Evolutionary conservation across 1,139 yeast genomes (phyloP), one percentile per base, ranked within the genome.

Genomic region (Debaryomycetaceae sp.): DNA sequence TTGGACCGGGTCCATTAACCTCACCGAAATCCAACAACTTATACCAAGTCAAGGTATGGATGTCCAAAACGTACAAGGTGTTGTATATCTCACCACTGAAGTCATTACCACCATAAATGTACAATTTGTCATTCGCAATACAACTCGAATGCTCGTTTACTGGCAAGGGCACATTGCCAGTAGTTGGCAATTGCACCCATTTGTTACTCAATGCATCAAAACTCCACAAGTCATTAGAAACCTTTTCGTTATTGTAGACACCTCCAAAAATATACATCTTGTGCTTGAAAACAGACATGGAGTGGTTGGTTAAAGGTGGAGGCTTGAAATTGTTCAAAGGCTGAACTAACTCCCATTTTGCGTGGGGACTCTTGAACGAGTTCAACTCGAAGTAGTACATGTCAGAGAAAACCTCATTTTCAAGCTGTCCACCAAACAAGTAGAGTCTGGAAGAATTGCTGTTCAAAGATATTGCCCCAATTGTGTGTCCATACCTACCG

Each of bases 361-460:
- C 89, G 48, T 79, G 79, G 16, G 95, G 84, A 43, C 86, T 79
- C 54, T 94, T 79, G 63, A 91, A 85, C n/a, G 91, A 81, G 36
- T 94, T 86, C 50, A 92, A 73, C 59, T 92, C 98, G 63, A 88
- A 92, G 47, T 80, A 80, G 66, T 85, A 83, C 56, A 92, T 67
- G 59, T 92, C 98, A 59, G 85, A 83, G 61, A 87, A 91, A 44
- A 84, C 87, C 43, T 79, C 80, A 55, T 87, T 89, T 57, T 92
- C 98, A 51, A 89, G 75, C 61, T 92, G 98, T 39, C 99, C 99
- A 39, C 98, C 99, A 66, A 89, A 92, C 8, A 92, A 73, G 60
- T 83, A 92, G 38, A 94, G 73, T 49, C 83, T 77, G 5, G 94
- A 83, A 38, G 87, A 84, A 48, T 75, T 70, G 44, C 80, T 80